Conservation (phyloP, 345 rosid species). For the Moringa oleifera region DNA sequence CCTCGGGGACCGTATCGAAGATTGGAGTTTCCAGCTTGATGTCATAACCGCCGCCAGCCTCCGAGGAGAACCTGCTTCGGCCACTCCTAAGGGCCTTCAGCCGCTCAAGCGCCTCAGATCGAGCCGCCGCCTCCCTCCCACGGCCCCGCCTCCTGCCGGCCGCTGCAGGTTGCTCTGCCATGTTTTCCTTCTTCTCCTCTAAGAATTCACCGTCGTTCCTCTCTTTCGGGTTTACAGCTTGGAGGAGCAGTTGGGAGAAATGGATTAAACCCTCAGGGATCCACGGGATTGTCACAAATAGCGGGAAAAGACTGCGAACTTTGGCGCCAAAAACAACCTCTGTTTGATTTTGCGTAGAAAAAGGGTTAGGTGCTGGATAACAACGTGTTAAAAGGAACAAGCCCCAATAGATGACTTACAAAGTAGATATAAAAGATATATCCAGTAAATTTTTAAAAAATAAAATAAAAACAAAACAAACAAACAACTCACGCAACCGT, state of each 20-base stretch:
- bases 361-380: too few relatives aligned
- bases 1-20: constrained; percentile 69
- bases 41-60: constrained; percentile 47
- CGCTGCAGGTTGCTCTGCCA: constrained; percentile 35
- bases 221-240: constrained; percentile 4
- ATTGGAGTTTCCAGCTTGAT: constrained; percentile 69
- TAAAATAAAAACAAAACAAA: too few relatives aligned
- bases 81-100: constrained; percentile 69
- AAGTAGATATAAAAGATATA: too few relatives aligned
- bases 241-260: not conserved
- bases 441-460: too few relatives aligned
- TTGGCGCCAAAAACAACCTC: constrained; percentile 36
- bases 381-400: too few relatives aligned
- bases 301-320: constrained; percentile 26
- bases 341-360: too few relatives aligned
- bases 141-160: constrained; percentile 44
- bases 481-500: too few relatives aligned
- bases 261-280: not conserved
- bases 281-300: too few relatives aligned
- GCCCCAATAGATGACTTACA: too few relatives aligned
- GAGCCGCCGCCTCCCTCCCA: constrained; percentile 45
- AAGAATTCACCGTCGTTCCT: not conserved
- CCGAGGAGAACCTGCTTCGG: constrained; percentile 50
- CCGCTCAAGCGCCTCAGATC: constrained; percentile 63
- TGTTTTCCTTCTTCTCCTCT: not conserved